Percentiles rank a stretch among this genome's conserved stretches.
These are phyloP conservation scores for Cyclanthera cordifolia DNA, from an alignment of 306 rosid species.

Conservation along the genomic window DNA sequence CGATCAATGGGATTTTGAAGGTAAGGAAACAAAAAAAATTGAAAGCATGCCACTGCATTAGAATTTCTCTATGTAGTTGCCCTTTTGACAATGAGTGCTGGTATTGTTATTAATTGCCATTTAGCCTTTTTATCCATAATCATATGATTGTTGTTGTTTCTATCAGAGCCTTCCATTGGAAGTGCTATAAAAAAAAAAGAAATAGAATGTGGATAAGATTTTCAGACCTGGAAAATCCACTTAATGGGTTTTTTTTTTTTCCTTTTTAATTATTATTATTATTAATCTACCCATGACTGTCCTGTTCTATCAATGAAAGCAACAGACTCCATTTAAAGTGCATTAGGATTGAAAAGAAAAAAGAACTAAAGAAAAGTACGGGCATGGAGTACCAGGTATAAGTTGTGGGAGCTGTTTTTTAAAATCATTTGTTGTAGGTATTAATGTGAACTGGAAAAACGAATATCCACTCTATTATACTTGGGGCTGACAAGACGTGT, in stretches of 20 bases:
- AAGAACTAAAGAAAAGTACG: background rate
- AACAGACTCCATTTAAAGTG: slow-evolving; percentile 5
- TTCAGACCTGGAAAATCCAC: slow-evolving; percentile 6
- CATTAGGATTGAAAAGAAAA: slow-evolving; percentile 4
- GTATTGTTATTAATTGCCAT: background rate
- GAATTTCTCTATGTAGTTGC: background rate
- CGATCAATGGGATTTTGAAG: slow-evolving; percentile 60
- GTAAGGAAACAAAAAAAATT: slow-evolving; percentile 56
- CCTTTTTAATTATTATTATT: background rate
- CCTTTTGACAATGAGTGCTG: background rate
- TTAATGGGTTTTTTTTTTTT: no score
- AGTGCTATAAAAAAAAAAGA: background rate
- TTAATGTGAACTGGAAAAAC: no score
- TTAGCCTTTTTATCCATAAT: slow-evolving; percentile 1
- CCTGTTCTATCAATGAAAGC: background rate
- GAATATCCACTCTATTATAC: no score
- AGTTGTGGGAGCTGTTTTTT: background rate
- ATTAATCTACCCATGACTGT: slow-evolving; percentile 5
- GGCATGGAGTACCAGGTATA: slow-evolving; percentile 8
- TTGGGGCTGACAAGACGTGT: no score
- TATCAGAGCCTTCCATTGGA: background rate
- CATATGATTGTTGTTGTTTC: slow-evolving; percentile 1
- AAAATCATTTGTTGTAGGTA: no score
- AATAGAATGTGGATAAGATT: background rate
- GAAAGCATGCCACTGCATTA: background rate